Percentiles rank a stretch among this genome's conserved stretches.
phyloP scores from a whole-genome alignment of 2,329 filamentous ascomycete genomes.

The Colletotrichum destructivum region DNA sequence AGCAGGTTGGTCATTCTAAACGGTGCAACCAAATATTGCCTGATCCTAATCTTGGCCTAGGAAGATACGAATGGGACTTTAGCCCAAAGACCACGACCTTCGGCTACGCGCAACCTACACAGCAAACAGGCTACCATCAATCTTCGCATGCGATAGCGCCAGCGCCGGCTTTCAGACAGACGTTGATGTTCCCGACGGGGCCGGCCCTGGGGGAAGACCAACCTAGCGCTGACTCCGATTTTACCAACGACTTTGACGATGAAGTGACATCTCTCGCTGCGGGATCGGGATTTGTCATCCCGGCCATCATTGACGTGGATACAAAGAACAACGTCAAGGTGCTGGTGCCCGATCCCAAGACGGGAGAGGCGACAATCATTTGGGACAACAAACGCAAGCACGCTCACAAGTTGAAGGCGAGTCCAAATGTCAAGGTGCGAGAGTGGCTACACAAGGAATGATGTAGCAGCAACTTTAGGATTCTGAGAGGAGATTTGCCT shows the following conservation, averaged over 20 bases:
- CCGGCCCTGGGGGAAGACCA: background rate
- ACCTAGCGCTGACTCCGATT: background rate
- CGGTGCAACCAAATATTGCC: too few relatives aligned
- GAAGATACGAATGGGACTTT: conserved; percentile 15
- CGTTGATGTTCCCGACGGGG: background rate
- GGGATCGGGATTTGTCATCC: conserved; percentile 7
- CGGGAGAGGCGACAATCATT: background rate
- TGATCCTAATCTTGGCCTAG: background rate
- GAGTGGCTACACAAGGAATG: conserved; percentile 6
- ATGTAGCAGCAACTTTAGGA: background rate
- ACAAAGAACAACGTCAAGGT: conserved; percentile 28
- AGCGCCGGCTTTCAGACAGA: background rate
- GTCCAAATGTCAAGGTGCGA: conserved; percentile 1
- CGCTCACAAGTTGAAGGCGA: conserved; percentile 3
- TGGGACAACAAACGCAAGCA: conserved; percentile 18
- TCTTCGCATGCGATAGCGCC: background rate
- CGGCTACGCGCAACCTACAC: background rate
- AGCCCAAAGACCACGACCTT: background rate
- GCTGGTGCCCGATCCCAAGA: conserved; percentile 9
- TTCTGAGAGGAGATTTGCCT: too few relatives aligned
- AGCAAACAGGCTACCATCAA: background rate
- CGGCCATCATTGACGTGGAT: conserved; percentile 34
- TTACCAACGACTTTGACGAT: background rate
- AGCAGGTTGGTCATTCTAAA: background rate
- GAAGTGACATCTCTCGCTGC: background rate